Base-by-base conservation (phyloP, 106 monocot genomes). In the Gastrodia elata region DNA sequence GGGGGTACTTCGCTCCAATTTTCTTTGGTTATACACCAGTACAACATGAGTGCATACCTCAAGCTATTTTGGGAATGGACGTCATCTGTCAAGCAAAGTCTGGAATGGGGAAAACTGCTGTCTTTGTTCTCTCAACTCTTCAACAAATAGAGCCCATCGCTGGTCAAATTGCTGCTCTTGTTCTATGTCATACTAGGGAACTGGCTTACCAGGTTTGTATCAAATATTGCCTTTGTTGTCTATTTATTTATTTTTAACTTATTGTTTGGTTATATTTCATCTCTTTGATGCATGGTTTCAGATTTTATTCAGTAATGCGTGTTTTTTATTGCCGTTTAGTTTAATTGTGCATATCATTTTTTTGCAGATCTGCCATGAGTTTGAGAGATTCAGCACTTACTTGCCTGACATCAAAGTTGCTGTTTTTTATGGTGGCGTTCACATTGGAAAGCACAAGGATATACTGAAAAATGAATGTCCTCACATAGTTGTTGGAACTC, bases 41-140 rank as follows among this genome's bases (percentile, higher is more conserved):
- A 58, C 98, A 99, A 93, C 98, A 99, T 65, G 98, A 99, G 75
- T 99, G 98, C 77, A 99, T 99, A 72, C 98, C 98, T 68, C 98
- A 93, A 89, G 98, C 98, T 57, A 93, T 99, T 71, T 81, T 99
- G 76, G 98, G 98, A 56, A 99, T 99, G 98, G 98, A 99, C 78
- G 98, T 99, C 65, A 99, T 99, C 74, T 99, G 98, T 27, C 98
- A 99, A 91, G 98, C 98, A 33, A 99, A 99, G 69, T 99, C 98
- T 78, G 98, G 98, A 26, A 99, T 99, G 98, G 98, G 98, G 7
- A 99, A 99, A 72, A 99, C 98, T 42, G 98, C 93, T 75, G 98
- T 99, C 28, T 99, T 99, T 83, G 98, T 99, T 40, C 91, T 99
- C 9, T 93, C 98, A 36, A 82, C 87, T 64, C 88, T 99, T 68